Conservation (phyloP, 805 yeast genomes). For the Trichomonascus vanleenenianus region DNA sequence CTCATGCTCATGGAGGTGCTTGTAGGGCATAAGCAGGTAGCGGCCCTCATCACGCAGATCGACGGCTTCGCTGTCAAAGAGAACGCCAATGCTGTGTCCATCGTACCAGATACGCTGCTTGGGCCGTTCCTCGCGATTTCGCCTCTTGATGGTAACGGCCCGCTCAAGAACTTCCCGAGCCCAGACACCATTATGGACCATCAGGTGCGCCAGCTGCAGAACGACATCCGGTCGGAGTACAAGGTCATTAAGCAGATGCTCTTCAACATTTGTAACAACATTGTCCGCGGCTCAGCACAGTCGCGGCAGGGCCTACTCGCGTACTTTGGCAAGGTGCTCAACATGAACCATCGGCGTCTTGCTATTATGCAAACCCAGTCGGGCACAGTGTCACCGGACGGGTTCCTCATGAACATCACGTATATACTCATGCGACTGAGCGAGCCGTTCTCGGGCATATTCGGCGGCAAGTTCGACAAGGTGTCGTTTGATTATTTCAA, state of each 20-base stretch:
- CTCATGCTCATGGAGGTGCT: slow-evolving; percentile 47
- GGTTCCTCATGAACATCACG: slow-evolving; percentile 72
- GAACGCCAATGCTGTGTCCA: slow-evolving; percentile 39
- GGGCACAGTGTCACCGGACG: slow-evolving; percentile 61
- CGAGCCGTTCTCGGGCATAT: slow-evolving; percentile 72
- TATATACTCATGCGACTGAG: slow-evolving; percentile 62
- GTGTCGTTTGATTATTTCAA: slow-evolving; percentile 68
- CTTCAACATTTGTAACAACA: slow-evolving; percentile 60
- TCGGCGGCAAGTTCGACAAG: slow-evolving; percentile 61
- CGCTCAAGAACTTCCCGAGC: slow-evolving; percentile 14
- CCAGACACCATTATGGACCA: slow-evolving; percentile 16
- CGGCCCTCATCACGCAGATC: slow-evolving; percentile 49
- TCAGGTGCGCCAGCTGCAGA: slow-evolving; percentile 10
- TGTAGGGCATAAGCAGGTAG: slow-evolving; percentile 52
- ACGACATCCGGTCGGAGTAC: slow-evolving; percentile 22
- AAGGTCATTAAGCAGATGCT: slow-evolving; percentile 42
- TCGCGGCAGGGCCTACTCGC: slow-evolving; percentile 58
- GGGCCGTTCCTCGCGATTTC: slow-evolving; percentile 75
- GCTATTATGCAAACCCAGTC: slow-evolving; percentile 57
- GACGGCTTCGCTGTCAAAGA: slow-evolving; percentile 41
- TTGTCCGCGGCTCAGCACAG: slow-evolving; percentile 62
- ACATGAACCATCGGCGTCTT: slow-evolving; percentile 70
- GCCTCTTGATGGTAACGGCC: slow-evolving; percentile 43
- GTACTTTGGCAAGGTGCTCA: slow-evolving; percentile 68
- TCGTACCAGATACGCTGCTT: slow-evolving; percentile 55